These are phyloP conservation scores for Salix dunnii DNA, from an alignment of 345 rosid species.

Conservation along the genomic window DNA sequence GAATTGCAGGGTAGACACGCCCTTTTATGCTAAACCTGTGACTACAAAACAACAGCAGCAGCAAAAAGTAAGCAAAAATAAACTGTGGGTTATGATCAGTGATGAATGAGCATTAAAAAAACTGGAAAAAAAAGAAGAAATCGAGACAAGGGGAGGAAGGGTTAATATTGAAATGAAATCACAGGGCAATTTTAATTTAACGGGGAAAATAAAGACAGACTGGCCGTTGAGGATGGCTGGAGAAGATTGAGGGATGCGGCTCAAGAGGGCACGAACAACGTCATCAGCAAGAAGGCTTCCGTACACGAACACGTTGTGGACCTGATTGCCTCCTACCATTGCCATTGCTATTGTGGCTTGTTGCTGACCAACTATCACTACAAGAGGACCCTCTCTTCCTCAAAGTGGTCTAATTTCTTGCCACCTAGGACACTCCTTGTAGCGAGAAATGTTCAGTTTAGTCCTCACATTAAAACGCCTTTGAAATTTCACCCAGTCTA, in stretches of 20 bases:
- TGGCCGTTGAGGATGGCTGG: conserved; percentile 59
- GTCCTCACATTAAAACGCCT: not conserved
- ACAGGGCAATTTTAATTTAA: not conserved
- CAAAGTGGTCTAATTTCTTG: not conserved
- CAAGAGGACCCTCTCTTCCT: not conserved
- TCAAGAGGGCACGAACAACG: conserved; percentile 62
- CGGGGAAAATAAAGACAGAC: conserved; percentile 29
- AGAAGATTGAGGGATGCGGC: conserved; percentile 57
- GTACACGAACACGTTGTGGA: conserved; percentile 69
- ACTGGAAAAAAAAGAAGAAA: not conserved
- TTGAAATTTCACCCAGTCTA: not conserved
- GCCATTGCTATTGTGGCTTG: not conserved
- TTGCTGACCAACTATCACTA: not conserved
- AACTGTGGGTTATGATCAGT: not conserved
- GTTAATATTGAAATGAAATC: not conserved
- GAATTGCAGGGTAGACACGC: conserved; percentile 86
- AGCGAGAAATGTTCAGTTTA: not conserved
- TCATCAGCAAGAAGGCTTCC: conserved; percentile 79
- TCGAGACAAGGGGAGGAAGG: not conserved
- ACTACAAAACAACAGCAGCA: conserved; percentile 36
- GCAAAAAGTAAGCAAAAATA: not conserved
- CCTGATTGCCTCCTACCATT: not conserved
- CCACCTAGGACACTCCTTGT: not conserved
- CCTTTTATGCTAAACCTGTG: conserved; percentile 78
- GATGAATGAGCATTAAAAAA: not conserved